Base-by-base conservation (phyloP, 1,284 basidiomycete species). In the Naganishia sp. region DNA sequence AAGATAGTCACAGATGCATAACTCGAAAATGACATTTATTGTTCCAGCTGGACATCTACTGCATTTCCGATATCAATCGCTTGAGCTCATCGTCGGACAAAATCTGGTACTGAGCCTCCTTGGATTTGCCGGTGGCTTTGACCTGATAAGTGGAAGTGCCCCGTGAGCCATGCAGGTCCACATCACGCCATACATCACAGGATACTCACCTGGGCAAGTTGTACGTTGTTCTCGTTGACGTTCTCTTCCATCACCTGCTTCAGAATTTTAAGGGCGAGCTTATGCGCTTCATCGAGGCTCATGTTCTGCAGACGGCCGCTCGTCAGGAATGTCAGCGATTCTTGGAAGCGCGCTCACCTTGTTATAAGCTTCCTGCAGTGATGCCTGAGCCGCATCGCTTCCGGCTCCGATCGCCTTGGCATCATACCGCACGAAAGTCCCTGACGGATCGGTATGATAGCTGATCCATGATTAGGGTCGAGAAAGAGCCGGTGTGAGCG, bases 221-320 rank as follows among this genome's bases (percentile, higher is more conserved):
- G 95, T 25, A 99, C 94, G 74, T 99, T 99, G 82, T 96, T 91
- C 76, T 96, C 91, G 80, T 97, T 93, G 48, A 99, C 85, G 80
- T 95, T 95, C 83, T 99, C 96, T 80, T 99, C 96, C 96, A 99
- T 99, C 55, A 99, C 96, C 82, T 99, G 94, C 83, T 98, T 98
- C 70, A 99, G 82, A 50, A 97, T 92, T 70, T 88, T 88, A 69
- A 99, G 82, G 13, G 92, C 90, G 67, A 99, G 82, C 42, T 86
- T 83, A 72, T 94, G 90, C 1, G 94, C 96, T 78, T 98, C 94
- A 70, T 85, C 82, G 33, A 99, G 83, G 9, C 90, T 89, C 88
- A 99, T 95, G 86, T 90, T 88, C 94, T 98, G 73, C 28, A 63
- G 21, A 48, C 33, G 44, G 25, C 23, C n/a, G 25, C 33, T 16